Conservation (phyloP, 202 grass and related monocot species). For the Eragrostis tef region DNA sequence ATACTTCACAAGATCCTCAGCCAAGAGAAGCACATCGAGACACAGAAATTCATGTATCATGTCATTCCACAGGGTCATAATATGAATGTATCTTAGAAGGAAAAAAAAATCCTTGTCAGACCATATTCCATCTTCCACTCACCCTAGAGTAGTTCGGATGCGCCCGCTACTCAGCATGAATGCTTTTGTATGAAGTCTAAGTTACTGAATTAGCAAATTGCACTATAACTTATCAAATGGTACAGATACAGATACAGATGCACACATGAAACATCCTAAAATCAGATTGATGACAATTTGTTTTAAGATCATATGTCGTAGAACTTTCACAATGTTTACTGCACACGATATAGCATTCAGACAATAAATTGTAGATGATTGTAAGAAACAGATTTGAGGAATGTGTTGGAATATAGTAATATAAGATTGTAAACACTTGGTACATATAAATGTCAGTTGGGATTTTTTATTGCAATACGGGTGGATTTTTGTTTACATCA, state of each 20-base stretch:
- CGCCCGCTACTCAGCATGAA: neutral
- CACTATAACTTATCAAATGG: neutral
- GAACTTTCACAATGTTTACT: neutral
- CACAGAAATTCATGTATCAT: neutral
- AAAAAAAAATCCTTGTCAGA: no score
- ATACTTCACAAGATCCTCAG: neutral
- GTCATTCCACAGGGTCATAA: constrained; percentile 23
- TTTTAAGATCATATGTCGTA: neutral
- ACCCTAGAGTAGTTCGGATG: neutral
- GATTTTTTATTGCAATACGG: neutral
- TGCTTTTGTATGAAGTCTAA: neutral
- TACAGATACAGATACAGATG: neutral
- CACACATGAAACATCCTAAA: neutral
- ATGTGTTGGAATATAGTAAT: neutral
- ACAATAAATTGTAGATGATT: neutral
- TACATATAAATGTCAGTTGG: neutral
- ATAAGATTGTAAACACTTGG: neutral
- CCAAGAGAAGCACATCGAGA: constrained; percentile 3
- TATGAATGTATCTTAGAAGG: neutral
- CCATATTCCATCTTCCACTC: no score
- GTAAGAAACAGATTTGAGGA: neutral
- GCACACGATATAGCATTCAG: neutral
- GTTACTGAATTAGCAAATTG: constrained; percentile 13
- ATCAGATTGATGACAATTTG: neutral
- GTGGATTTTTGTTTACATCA: no score